Base-by-base conservation (phyloP, 2,329 filamentous ascomycete genomes). In the Cercospora sojina region DNA sequence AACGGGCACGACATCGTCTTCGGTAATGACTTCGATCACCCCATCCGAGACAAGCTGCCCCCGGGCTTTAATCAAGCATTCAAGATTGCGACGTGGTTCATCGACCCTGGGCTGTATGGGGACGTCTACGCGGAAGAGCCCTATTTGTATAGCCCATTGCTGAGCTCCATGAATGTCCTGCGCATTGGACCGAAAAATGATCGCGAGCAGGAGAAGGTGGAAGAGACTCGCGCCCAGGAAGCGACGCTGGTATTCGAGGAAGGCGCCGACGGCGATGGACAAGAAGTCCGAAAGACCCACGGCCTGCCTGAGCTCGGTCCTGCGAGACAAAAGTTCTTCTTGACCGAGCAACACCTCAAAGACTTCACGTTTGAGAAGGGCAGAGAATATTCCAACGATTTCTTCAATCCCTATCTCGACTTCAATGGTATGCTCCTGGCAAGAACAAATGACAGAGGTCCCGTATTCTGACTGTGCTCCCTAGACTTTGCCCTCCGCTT, bases 1-100 rank as follows among this genome's bases (percentile, higher is more conserved):
- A 83, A 84, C 3, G 92, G 87, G 53, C 79, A 86, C 27, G 88
- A 96, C 69, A 83, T 99, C 2, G 88, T 97, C 62, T 97, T 97
- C 73, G 95, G 94, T 49, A 98, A 98, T 78, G 93, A 97, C 82
- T 97, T 98, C 77, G 93, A 97, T 75, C 87, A 91, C 59, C 92
- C 95, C 0, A 95, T 99, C 72, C 87, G 92, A 31, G 90, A 97
- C 76, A 87, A 89, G 16, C 83, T 99, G 1, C 94, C 95, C 0
- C 91, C 92, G 0, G 93, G 94, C 0, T 96, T 97, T 79, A 88
- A 87, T 75, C 90, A 91, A 9, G 93, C 93, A 0, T 88, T 97
- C 79, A 89, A 88, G 61, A 89, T 97, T 51, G 91, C 96, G 29
- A 91, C 91, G 73, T 96, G 91, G 90, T 91, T 89, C 82, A 90